Evolutionary conservation across 345 rosid species (phyloP).

Genomic region (Orychophragmus violaceus): DNA sequence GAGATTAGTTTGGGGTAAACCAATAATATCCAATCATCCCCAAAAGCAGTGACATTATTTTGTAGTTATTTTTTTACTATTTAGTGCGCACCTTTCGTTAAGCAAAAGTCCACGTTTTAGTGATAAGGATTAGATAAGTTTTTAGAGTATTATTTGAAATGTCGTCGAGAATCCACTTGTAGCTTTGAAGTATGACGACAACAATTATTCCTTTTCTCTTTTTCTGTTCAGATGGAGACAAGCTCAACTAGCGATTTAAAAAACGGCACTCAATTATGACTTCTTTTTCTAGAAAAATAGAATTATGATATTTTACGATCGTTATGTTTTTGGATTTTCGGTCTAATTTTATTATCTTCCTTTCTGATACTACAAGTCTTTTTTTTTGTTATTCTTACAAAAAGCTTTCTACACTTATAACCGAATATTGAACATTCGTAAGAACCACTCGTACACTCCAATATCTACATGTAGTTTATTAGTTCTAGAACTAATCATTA

Average conservation of each 20-base stretch:
- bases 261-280: not conserved
- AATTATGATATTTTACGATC: not conserved
- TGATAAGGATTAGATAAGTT: not conserved
- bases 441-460: no score
- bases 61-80: not conserved
- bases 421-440: no score
- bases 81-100: not conserved
- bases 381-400: no score
- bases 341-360: not conserved
- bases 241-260: not conserved
- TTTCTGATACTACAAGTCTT: no score
- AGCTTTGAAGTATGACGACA: conserved; percentile 2
- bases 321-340: not conserved
- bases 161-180: conserved; percentile 17
- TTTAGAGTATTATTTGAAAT: not conserved
- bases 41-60: not conserved
- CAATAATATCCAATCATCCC: not conserved
- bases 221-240: conserved; percentile 10
- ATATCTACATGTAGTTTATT: no score
- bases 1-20: not conserved
- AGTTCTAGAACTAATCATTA: no score
- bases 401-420: no score
- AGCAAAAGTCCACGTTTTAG: not conserved
- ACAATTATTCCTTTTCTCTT: not conserved
- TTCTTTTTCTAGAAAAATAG: not conserved